These are phyloP conservation scores for Rubia balearica DNA, from an alignment of 305 asterid genomes.

Conservation along the genomic window DNA sequence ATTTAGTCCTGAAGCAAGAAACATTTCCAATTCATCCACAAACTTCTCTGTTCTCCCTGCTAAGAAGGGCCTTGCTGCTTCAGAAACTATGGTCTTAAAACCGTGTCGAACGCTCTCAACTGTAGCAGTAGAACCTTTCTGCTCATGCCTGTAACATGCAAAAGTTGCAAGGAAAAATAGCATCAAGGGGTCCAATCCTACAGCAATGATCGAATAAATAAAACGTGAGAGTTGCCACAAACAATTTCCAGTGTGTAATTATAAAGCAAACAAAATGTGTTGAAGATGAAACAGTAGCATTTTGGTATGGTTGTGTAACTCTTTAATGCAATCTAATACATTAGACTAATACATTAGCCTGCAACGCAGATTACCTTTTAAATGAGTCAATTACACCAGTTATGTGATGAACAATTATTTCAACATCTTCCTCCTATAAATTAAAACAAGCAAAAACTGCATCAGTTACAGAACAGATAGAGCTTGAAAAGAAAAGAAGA, in stretches of 20 bases:
- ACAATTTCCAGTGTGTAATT: neutral
- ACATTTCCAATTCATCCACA: slow-evolving; percentile 50
- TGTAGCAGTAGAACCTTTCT: slow-evolving; percentile 20
- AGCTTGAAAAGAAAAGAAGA: neutral
- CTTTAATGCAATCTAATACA: neutral
- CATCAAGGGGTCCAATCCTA: neutral
- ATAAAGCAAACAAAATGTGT: neutral
- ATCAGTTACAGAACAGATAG: neutral
- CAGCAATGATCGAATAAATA: neutral
- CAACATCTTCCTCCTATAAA: slow-evolving; percentile 70
- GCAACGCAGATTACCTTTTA: slow-evolving; percentile 37
- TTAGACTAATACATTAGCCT: neutral
- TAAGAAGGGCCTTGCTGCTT: slow-evolving; percentile 53
- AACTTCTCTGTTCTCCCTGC: slow-evolving; percentile 57
- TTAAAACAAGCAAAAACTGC: slow-evolving; percentile 7
- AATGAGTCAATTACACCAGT: slow-evolving; percentile 58
- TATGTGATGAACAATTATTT: slow-evolving; percentile 60
- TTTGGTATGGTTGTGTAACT: neutral
- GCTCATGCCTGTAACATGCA: slow-evolving; percentile 42
- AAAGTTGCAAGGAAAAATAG: slow-evolving; percentile 3
- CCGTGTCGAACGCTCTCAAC: slow-evolving; percentile 36
- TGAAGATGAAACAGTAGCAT: neutral
- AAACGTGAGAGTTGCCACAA: neutral
- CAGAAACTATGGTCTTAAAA: slow-evolving; percentile 36
- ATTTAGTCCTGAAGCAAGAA: slow-evolving; percentile 59